Percentiles rank a stretch among this genome's conserved stretches.
phyloP scores from a whole-genome alignment of 179 eudicot species.

The Pouteria campechiana region DNA sequence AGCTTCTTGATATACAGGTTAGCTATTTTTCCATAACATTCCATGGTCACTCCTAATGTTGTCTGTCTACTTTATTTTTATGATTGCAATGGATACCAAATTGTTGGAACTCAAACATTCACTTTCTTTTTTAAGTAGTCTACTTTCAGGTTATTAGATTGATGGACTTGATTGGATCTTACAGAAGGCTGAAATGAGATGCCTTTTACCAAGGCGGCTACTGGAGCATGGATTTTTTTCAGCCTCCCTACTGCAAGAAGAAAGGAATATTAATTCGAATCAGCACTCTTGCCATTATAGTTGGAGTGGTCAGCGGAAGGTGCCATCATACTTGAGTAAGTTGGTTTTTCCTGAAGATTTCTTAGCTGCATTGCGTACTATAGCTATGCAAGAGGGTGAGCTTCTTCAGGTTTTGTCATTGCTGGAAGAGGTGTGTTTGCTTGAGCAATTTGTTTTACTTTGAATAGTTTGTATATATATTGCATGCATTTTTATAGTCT shows the following conservation, averaged over 20 bases:
- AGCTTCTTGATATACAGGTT: slow-evolving; percentile 92
- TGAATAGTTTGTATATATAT: not conserved
- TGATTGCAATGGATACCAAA: slow-evolving; percentile 5
- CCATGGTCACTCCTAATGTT: not conserved
- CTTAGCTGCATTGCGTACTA: slow-evolving; percentile 71
- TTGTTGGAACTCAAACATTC: too few species aligned
- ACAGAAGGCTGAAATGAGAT: slow-evolving; percentile 85
- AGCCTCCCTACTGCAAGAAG: slow-evolving; percentile 14
- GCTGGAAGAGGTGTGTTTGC: slow-evolving; percentile 63
- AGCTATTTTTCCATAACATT: not conserved
- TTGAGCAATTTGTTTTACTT: not conserved
- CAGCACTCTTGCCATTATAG: slow-evolving; percentile 29
- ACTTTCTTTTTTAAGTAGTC: too few species aligned
- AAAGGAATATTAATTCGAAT: slow-evolving; percentile 10
- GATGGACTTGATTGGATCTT: slow-evolving; percentile 3
- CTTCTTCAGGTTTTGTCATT: slow-evolving; percentile 59
- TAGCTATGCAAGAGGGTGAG: slow-evolving; percentile 78
- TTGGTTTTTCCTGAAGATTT: slow-evolving; percentile 88
- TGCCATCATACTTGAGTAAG: slow-evolving; percentile 54
- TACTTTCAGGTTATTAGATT: not conserved
- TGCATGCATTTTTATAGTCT: not conserved
- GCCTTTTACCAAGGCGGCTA: slow-evolving; percentile 64
- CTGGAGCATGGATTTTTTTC: slow-evolving; percentile 61
- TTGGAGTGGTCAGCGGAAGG: slow-evolving; percentile 87
- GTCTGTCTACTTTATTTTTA: not conserved